Evolutionary conservation across 139 green algal species (phyloP), one percentile per base, ranked within the genome.

Genomic region (Micractinium conductrix): DNA sequence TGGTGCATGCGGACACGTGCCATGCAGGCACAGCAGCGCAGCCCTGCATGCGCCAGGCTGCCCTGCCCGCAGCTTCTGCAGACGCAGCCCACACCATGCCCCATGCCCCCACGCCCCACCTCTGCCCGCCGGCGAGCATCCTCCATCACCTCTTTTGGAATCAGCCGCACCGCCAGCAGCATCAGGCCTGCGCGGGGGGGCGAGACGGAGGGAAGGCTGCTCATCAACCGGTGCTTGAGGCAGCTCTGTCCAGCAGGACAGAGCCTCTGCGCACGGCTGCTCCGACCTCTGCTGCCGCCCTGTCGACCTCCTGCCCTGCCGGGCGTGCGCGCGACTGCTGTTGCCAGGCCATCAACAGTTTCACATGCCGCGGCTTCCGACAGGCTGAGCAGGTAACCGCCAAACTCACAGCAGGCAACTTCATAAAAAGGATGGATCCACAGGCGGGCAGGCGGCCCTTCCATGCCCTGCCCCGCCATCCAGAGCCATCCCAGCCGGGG

Each of bases 111-210:
- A 28, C 1, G 19, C 37, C 75, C 0, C 76, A 82, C 76, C 76
- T 82, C 55, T 82, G 76, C 76, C 26, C 58, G 76, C 76, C 58
- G 38, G 21, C 43, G 30, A 1, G 58, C 76, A 0, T 28, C 38
- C 38, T 53, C 55, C 76, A 72, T 60, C 4, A 82, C 76, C 26
- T 72, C 76, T 10, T 35, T 30, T 16, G 76, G 76, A 22, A 82
- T 67, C 9, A 82, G 53, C 55, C 76, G 43, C 26, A 71, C 28
- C 24, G 76, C 76, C 21, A 82, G 28, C 45, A 53, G 42, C 55
- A 82, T 55, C 76, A 82, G 76, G 50, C 33, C 53, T 81, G 74
- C 50, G 45, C 33, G 4, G 9, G 21, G 30, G 73, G 21, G 2
- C 2, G 53, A 16, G 53, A 19, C 7, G 53, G 53, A 21, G 53